Evolutionary conservation across 2,329 filamentous ascomycete species (phyloP).

Genomic region (Phyllachora maydis): DNA sequence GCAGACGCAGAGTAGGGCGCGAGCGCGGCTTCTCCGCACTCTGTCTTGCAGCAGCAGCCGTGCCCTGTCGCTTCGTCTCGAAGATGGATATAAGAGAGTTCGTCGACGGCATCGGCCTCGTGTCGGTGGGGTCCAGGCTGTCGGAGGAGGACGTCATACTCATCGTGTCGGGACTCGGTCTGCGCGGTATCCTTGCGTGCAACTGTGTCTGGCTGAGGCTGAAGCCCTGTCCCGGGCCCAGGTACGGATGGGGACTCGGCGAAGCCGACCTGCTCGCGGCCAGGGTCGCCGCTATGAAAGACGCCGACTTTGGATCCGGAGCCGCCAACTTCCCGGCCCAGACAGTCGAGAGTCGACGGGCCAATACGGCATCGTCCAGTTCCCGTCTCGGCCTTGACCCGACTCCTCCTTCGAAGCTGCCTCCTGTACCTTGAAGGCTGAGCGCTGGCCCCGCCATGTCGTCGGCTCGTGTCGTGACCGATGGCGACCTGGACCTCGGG

Average conservation of each 20-base stretch:
- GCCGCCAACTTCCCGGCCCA: not conserved
- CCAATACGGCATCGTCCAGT: constrained; percentile 6
- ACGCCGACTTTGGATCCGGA: constrained; percentile 23
- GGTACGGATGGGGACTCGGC: too few relatives aligned
- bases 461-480: constrained; percentile 2
- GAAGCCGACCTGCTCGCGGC: constrained; percentile 41
- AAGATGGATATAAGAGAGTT: constrained; percentile 48
- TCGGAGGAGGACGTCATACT: constrained; percentile 7
- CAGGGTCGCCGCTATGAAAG: constrained; percentile 38
- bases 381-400: constrained; percentile 4
- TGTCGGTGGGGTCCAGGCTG: constrained; percentile 24
- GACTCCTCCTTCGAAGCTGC: constrained; percentile 7
- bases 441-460: constrained; percentile 4
- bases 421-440: constrained; percentile 17
- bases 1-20: too few relatives aligned
- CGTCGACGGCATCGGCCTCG: constrained; percentile 37
- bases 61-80: constrained; percentile 23
- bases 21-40: too few relatives aligned
- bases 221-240: constrained; percentile 17
- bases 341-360: constrained; percentile 9
- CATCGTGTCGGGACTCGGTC: not conserved
- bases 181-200: constrained; percentile 1
- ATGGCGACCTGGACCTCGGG: constrained; percentile 6
- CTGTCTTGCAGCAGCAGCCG: too few relatives aligned
- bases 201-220: constrained; percentile 5